A percentile compares a stretch with the other conserved stretches of the same genome.
These are phyloP conservation scores for Phlebiopsis flavidoalba DNA, from an alignment of 768 basidiomycete genomes.

Conservation along the genomic window DNA sequence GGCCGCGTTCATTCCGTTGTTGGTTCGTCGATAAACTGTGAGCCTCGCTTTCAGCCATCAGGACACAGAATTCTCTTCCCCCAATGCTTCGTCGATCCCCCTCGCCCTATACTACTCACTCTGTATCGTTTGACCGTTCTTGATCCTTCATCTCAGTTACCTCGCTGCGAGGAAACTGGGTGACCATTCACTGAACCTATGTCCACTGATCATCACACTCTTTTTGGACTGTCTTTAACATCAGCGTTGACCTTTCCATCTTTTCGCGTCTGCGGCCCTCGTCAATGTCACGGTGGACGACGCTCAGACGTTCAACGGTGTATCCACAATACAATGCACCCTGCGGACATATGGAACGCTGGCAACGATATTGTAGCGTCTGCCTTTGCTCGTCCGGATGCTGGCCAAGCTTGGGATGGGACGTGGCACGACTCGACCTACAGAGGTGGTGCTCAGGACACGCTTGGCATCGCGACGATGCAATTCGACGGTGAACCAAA, in stretches of 20 bases:
- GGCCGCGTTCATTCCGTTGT: no score
- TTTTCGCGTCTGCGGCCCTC: conserved; percentile 11
- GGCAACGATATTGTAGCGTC: conserved; percentile 20
- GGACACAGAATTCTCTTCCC: no score
- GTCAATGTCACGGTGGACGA: conserved; percentile 42
- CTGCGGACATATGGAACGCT: conserved; percentile 29
- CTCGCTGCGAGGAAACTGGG: no score
- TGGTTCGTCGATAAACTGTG: no score
- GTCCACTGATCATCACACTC: background rate
- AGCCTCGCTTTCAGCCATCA: no score
- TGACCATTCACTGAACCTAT: no score
- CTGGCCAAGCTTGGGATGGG: conserved; percentile 12
- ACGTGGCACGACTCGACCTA: conserved; percentile 33
- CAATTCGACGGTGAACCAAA: conserved; percentile 13
- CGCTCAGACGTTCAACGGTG: conserved; percentile 28
- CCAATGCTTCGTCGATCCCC: no score
- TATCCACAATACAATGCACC: conserved; percentile 26
- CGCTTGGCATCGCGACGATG: conserved; percentile 5
- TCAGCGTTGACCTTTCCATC: background rate
- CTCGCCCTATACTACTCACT: no score
- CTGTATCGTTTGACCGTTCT: no score
- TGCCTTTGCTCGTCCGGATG: conserved; percentile 26
- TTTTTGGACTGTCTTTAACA: background rate
- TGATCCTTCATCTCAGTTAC: no score
- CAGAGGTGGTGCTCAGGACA: background rate